Base-by-base conservation (phyloP, 2,329 filamentous ascomycete species). In the Aspergillus jensenii region DNA sequence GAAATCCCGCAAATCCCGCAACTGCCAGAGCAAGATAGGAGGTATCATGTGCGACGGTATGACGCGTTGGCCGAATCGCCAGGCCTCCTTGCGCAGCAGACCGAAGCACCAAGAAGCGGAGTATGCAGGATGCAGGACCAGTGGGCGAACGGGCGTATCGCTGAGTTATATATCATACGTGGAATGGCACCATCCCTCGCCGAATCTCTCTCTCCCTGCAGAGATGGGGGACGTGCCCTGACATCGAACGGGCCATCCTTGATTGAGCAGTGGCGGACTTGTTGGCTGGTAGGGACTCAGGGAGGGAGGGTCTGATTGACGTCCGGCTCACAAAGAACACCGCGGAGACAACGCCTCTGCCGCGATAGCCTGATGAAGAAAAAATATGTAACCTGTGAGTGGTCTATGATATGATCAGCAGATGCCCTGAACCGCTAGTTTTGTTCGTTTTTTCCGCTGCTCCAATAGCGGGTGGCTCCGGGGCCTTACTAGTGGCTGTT, bases 1-100 rank as follows among this genome's bases (percentile, higher is more conserved):
- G 6, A 46, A 56, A 46, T 55, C 43, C 31, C 50, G 39, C 52
- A 50, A 35, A 35, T n/a, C 15, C 35, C 15, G 8, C 27, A 31
- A 11, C 27, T 31, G 21, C 43, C 43, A 54, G n/a, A 25, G 23
- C 23, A 27, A 19, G 47, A 56, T 46, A 45, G 53, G 53, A 60
- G 46, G 51, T 45, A 55, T 58, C 50, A 57, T 51, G 46, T 58
- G 48, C 55, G 59, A 66, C 60, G 58, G 61, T 65, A 60, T 66
- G 64, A 67, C 65, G 64, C 59, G 65, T 65, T 65, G 56, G 46
- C 50, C 55, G 53, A 60, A 49, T 52, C 57, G 55, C 49, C 49
- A 52, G 52, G 48, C 53, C 48, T 55, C 55, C 44, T 41, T 58
- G 56, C 58, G 61, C 58, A 40, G 60, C 55, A 60, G 57, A 52